Conservation (phyloP, 441 rosid species). For the Mallotus repandus region DNA sequence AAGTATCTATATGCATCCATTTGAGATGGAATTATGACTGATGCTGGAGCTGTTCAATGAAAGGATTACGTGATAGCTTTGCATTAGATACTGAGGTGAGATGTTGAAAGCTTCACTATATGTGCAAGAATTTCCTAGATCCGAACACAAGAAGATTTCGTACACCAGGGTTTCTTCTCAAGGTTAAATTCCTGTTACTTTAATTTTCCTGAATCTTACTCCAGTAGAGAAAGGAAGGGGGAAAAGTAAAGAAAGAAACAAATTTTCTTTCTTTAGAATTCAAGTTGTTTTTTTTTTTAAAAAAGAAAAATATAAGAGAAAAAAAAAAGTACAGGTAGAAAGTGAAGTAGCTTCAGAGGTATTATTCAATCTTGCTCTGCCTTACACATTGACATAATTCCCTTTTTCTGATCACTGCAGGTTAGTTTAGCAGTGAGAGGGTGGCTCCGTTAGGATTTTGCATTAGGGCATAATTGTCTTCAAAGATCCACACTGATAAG, state of each 20-base stretch:
- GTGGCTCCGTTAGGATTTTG: constrained; percentile 2
- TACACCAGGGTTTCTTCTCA: not conserved
- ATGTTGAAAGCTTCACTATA: constrained; percentile 2
- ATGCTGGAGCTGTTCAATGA: not conserved
- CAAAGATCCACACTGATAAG: not conserved
- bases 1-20: not conserved
- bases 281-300: not conserved
- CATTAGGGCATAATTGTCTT: not conserved
- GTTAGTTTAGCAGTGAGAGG: not conserved
- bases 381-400: not conserved
- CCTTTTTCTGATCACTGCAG: not conserved
- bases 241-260: not conserved
- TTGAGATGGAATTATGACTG: not conserved
- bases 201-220: not conserved
- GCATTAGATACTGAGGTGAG: not conserved
- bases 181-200: constrained; percentile 18
- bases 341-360: not conserved
- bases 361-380: not conserved
- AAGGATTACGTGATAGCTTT: not conserved
- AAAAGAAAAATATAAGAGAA: not conserved
- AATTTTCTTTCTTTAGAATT: constrained; percentile 1
- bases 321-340: not conserved
- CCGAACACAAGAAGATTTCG: not conserved
- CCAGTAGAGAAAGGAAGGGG: not conserved
- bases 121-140: constrained; percentile 3